Evolutionary conservation across 2,329 filamentous ascomycete species (phyloP), one percentile per base, ranked within the genome.

Genomic region (Stagonosporopsis rhizophila): DNA sequence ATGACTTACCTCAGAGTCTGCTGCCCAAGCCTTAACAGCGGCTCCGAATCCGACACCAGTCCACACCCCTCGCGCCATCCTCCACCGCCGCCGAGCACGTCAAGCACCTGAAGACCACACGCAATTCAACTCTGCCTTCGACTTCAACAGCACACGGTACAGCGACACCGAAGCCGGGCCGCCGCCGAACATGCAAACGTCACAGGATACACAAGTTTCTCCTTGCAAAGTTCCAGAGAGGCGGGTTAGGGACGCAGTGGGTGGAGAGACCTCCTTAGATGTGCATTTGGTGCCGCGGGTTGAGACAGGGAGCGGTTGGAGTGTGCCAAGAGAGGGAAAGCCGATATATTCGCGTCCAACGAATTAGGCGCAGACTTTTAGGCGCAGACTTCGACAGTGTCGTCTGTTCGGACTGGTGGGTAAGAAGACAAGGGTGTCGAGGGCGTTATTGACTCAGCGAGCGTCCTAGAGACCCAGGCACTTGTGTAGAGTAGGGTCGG

Each of bases 81-180:
- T 19, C 35, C 35, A 4, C 17, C 17, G 35, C 17, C 35, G 35
- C 35, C n/a, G 12, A 15, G 30, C 27, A n/a, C 32, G 4, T 14
- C 35, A 4, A 12, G 17, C 17, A 12, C 25, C 59, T 82, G 32
- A 80, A 82, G 52, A 75, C 80, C 6, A 74, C 67, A 9, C 68
- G 76, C 1, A 56, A 48, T 9, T 67, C 84, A 0, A 78, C 17
- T 4, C 17, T 17, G 35, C 17, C 35, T 38, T 38, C 17, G 20
- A 38, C 35, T 38, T 38, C 35, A 25, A 23, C 19, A 25, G 40
- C 2, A 14, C 37, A 1, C 19, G 15, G 32, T 38, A 49, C 37
- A 32, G 27, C 5, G 23, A 40, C 19, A 22, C 35, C 9, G 11
- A 47, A 35, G 34, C 8, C 4, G 14, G 4, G 1, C 20, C 20